Percentiles rank a stretch among this genome's conserved stretches.
phyloP scores from a whole-genome alignment of 2,329 filamentous ascomycete species.

The Aspergillus ochraceoroseus region DNA sequence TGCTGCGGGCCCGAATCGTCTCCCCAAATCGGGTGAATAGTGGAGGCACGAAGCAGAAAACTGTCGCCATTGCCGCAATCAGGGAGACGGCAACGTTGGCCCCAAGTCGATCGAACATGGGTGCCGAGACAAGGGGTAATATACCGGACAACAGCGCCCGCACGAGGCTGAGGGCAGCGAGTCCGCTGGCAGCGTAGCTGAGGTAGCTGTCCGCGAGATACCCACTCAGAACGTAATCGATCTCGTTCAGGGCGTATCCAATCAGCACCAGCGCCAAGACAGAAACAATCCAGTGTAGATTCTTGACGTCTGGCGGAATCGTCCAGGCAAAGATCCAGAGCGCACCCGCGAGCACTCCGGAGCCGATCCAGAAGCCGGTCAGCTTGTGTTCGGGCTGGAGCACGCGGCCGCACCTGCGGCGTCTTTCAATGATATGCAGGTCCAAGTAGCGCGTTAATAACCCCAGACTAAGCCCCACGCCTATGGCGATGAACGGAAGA shows the following conservation, averaged over 20 bases:
- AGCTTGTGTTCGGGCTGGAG: constrained; percentile 47
- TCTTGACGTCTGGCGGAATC: constrained; percentile 38
- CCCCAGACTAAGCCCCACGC: constrained; percentile 37
- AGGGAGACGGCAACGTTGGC: constrained; percentile 37
- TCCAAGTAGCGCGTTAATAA: constrained; percentile 44
- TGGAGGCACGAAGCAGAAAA: constrained; percentile 35
- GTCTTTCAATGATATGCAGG: constrained; percentile 28
- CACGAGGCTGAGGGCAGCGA: constrained; percentile 40
- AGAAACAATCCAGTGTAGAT: constrained; percentile 39
- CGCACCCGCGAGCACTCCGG: constrained; percentile 42
- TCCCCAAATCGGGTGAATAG: constrained; percentile 35
- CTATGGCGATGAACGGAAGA: constrained; percentile 36
- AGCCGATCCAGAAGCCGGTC: constrained; percentile 45
- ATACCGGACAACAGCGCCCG: constrained; percentile 37
- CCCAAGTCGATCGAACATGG: constrained; percentile 39
- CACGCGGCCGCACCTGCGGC: constrained; percentile 19
- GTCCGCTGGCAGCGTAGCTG: constrained; percentile 43
- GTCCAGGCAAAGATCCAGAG: constrained; percentile 48
- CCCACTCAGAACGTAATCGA: constrained; percentile 39
- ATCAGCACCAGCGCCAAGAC: constrained; percentile 40
- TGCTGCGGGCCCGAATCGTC: constrained; percentile 31
- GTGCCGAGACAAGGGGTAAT: constrained; percentile 39
- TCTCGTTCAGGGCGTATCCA: constrained; percentile 47
- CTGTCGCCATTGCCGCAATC: constrained; percentile 40
- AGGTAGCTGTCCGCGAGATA: constrained; percentile 45